These are phyloP conservation scores for Jatropha podagrica DNA, from an alignment of 441 rosid species.

Conservation along the genomic window DNA sequence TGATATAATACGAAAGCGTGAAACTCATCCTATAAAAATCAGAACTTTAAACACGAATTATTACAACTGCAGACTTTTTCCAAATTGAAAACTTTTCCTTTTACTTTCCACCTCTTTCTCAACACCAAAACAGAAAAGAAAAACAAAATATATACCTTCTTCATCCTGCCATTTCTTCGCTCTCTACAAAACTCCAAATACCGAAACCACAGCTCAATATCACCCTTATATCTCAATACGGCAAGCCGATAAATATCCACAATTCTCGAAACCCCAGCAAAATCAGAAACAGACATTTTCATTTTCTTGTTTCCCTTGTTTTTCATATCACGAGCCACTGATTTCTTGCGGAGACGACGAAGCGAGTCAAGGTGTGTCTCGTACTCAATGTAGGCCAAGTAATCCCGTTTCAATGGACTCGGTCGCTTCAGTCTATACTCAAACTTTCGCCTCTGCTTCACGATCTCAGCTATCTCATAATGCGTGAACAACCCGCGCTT, in stretches of 20 bases:
- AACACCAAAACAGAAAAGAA: not conserved
- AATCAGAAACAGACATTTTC: constrained; percentile 66
- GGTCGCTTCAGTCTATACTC: constrained; percentile 90
- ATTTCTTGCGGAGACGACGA: constrained; percentile 69
- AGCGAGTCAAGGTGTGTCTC: constrained; percentile 74
- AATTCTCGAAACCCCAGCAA: constrained; percentile 60
- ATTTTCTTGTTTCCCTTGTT: constrained; percentile 37
- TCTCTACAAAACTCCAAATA: constrained; percentile 77
- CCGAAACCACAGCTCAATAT: constrained; percentile 77
- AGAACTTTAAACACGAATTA: not conserved
- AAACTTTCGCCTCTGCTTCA: constrained; percentile 82
- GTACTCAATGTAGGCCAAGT: constrained; percentile 73
- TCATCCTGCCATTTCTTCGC: constrained; percentile 79
- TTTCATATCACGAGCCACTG: constrained; percentile 32
- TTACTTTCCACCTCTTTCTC: not conserved
- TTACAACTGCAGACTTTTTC: not conserved
- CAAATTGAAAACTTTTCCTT: not conserved
- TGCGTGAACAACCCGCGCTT: constrained; percentile 65
- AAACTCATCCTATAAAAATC: not conserved
- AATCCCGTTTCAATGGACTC: constrained; percentile 83
- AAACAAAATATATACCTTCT: constrained; percentile 50
- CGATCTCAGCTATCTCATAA: constrained; percentile 71
- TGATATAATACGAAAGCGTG: not conserved
- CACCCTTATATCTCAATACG: constrained; percentile 77
- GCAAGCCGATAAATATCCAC: constrained; percentile 69